Conservation (phyloP, 345 rosid genomes). For the Atalantia buxifolia region DNA sequence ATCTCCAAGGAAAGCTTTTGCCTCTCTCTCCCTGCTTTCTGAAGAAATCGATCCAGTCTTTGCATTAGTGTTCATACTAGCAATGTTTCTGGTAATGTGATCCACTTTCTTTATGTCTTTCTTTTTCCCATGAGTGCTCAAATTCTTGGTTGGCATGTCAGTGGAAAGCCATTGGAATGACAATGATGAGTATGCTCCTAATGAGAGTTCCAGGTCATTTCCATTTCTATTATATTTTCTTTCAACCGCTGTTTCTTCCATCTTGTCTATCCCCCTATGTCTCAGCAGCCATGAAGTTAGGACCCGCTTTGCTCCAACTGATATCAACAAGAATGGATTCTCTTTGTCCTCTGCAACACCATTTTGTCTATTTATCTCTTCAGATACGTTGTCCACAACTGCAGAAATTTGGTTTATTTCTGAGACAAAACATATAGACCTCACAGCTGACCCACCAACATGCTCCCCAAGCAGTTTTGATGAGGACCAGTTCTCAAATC, state of each 20-base stretch:
- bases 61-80: slow-evolving; percentile 20
- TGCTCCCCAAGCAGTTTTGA: slow-evolving; percentile 94
- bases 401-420: slow-evolving; percentile 43
- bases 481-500: slow-evolving; percentile 55
- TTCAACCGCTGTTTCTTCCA: slow-evolving; percentile 21
- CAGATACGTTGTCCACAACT: slow-evolving; percentile 21
- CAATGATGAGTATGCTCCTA: slow-evolving; percentile 46
- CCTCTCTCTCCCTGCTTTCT: slow-evolving; percentile 17
- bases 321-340: slow-evolving; percentile 62
- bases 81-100: slow-evolving; percentile 14
- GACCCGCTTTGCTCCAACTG: slow-evolving; percentile 94
- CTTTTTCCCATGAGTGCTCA: slow-evolving; percentile 30
- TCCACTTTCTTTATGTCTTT: slow-evolving; percentile 29
- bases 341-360: slow-evolving; percentile 26
- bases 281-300: slow-evolving; percentile 83
- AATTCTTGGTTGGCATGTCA: slow-evolving; percentile 75
- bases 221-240: slow-evolving; percentile 13
- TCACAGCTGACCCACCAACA: slow-evolving; percentile 97
- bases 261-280: slow-evolving; percentile 29
- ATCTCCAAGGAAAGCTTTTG: slow-evolving; percentile 31
- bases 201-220: slow-evolving; percentile 23
- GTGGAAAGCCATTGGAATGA: slow-evolving; percentile 96
- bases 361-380: slow-evolving; percentile 18
- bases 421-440: slow-evolving; percentile 75
- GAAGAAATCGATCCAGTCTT: slow-evolving; percentile 16